Percentiles rank a stretch among this genome's conserved stretches.
phyloP scores from a whole-genome alignment of 352 stramenopile genomes.

The Blastocystis sp. region DNA sequence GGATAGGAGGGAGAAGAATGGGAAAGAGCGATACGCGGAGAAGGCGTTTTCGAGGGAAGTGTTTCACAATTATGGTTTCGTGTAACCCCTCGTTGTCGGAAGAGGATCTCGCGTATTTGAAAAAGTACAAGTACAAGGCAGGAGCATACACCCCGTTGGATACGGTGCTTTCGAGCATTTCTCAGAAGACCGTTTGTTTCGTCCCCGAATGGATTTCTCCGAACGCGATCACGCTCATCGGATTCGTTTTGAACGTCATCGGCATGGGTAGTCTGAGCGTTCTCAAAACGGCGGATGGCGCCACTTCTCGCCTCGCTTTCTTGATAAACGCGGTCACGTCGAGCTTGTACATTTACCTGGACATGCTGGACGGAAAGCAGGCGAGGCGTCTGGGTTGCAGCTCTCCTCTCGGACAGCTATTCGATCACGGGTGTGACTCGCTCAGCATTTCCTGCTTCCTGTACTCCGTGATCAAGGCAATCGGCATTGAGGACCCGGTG shows the following conservation, averaged over 20 bases:
- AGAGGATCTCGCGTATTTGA: background rate
- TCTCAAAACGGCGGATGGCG: background rate
- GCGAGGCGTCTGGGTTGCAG: constrained; percentile 89
- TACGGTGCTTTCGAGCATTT: background rate
- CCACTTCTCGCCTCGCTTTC: background rate
- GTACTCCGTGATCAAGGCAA: background rate
- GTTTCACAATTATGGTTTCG: background rate
- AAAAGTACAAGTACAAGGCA: background rate
- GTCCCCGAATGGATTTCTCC: background rate
- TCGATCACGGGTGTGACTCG: constrained; percentile 89
- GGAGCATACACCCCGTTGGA: background rate
- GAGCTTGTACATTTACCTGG: constrained; percentile 77
- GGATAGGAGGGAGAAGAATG: background rate
- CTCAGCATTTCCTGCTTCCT: background rate
- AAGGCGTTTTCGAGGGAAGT: too few relatives aligned
- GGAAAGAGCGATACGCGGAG: background rate
- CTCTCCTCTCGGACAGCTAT: constrained; percentile 94
- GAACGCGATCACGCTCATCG: constrained; percentile 21
- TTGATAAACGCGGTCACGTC: background rate
- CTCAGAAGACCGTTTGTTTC: background rate
- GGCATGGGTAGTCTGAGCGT: background rate
- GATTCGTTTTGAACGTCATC: background rate
- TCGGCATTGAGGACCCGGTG: background rate
- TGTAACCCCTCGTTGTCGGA: background rate
- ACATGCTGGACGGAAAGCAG: constrained; percentile 94